Percentiles rank a stretch among this genome's conserved stretches.
These are phyloP conservation scores for Hypoxylon rickii DNA, from an alignment of 495 filamentous ascomycete species.

Conservation along the genomic window DNA sequence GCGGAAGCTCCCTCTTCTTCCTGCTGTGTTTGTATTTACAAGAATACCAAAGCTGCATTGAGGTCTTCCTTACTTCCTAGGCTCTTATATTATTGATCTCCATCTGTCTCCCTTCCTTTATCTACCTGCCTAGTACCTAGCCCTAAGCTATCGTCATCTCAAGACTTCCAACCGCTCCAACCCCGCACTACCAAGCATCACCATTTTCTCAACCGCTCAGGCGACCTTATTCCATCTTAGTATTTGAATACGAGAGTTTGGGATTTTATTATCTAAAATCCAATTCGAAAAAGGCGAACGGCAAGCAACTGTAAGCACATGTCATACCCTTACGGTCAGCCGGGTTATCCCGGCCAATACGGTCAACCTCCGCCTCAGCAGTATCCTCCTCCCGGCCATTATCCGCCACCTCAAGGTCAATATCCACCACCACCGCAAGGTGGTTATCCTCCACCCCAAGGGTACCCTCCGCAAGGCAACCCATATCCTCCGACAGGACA, in stretches of 20 bases:
- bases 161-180: too few species aligned
- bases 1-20: neutral
- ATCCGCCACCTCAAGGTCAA: slow-evolving; percentile 31
- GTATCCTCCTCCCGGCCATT: slow-evolving; percentile 51
- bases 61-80: too few species aligned
- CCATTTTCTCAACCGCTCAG: too few species aligned
- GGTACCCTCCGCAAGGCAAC: slow-evolving; percentile 15
- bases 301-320: slow-evolving; percentile 15
- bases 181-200: too few species aligned
- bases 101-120: too few species aligned
- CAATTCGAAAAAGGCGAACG: neutral
- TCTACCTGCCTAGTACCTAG: too few species aligned
- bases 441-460: slow-evolving; percentile 31
- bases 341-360: slow-evolving; percentile 32
- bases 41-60: too few species aligned
- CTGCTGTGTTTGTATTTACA: neutral
- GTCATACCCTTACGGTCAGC: slow-evolving; percentile 31
- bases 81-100: too few species aligned
- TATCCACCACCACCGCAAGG: slow-evolving; percentile 15
- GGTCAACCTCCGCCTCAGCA: slow-evolving; percentile 42
- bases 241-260: neutral
- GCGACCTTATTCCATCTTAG: too few species aligned
- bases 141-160: too few species aligned
- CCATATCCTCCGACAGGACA: slow-evolving; percentile 10
- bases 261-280: neutral